Percentiles rank a stretch among this genome's conserved stretches.
Evolutionary conservation across 495 filamentous ascomycete species (phyloP).

Genomic region (Tetracladium setigerum): DNA sequence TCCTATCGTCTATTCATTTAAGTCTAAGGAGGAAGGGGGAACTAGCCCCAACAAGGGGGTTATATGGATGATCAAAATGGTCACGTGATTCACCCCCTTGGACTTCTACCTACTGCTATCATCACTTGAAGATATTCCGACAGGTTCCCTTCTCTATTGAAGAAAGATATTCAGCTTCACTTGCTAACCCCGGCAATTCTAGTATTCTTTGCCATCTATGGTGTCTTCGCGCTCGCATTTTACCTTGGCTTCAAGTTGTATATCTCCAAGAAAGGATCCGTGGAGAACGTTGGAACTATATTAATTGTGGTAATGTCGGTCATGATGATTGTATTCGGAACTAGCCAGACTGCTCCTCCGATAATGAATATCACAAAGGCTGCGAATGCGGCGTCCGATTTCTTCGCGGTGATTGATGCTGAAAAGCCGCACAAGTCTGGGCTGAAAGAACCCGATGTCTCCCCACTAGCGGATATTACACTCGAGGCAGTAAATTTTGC

Average conservation of each 20-base stretch:
- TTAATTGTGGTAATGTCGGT: slow-evolving; percentile 50
- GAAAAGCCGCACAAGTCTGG: slow-evolving; percentile 38
- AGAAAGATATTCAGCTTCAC: too few species aligned
- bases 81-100: too few species aligned
- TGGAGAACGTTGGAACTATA: slow-evolving; percentile 30
- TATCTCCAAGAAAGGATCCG: slow-evolving; percentile 28
- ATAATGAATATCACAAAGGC: slow-evolving; percentile 42
- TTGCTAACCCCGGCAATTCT: not conserved
- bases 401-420: slow-evolving; percentile 50
- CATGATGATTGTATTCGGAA: slow-evolving; percentile 43
- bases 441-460: slow-evolving; percentile 34
- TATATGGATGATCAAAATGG: too few species aligned
- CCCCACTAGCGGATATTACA: slow-evolving; percentile 45
- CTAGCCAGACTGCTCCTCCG: slow-evolving; percentile 42
- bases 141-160: too few species aligned
- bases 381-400: slow-evolving; percentile 43
- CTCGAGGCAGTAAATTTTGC: slow-evolving; percentile 55
- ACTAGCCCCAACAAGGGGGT: too few species aligned
- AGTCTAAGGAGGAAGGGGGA: too few species aligned
- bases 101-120: too few species aligned
- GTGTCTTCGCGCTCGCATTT: slow-evolving; percentile 30
- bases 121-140: too few species aligned
- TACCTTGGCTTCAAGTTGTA: slow-evolving; percentile 43
- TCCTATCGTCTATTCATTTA: too few species aligned
- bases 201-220: slow-evolving; percentile 29